These are phyloP conservation scores for Cladophialophora chaetospira DNA, from an alignment of 2,329 filamentous ascomycete genomes.

Conservation along the genomic window DNA sequence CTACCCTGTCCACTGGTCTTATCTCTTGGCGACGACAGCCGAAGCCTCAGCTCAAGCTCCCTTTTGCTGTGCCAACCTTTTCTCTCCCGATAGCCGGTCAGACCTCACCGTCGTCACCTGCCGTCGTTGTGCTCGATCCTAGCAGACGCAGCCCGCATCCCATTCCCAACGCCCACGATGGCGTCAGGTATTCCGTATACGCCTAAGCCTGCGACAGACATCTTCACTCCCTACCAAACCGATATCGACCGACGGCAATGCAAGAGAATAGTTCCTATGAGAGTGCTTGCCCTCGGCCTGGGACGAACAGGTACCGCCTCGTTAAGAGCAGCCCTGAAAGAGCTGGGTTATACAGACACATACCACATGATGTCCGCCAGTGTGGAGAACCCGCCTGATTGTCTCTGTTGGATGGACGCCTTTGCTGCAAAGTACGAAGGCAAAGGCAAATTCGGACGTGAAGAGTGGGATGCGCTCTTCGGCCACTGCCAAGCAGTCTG, in stretches of 20 bases:
- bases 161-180: conserved; percentile 22
- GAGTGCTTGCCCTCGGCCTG: conserved; percentile 69
- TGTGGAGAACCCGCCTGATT: conserved; percentile 68
- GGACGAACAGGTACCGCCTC: conserved; percentile 72
- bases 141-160: neutral
- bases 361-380: conserved; percentile 71
- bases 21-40: conserved; percentile 18
- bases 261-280: conserved; percentile 69
- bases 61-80: neutral
- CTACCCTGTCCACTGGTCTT: neutral
- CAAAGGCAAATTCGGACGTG: conserved; percentile 63
- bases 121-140: neutral
- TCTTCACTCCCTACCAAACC: conserved; percentile 62
- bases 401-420: conserved; percentile 70
- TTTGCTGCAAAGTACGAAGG: conserved; percentile 64
- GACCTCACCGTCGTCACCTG: neutral
- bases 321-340: conserved; percentile 65
- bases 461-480: conserved; percentile 70
- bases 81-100: neutral
- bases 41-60: neutral
- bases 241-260: conserved; percentile 68
- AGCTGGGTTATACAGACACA: conserved; percentile 67
- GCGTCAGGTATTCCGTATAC: conserved; percentile 36
- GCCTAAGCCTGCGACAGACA: conserved; percentile 46
- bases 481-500: conserved; percentile 66